Conservation (phyloP, 169 alveolate species). For the Plasmodium vivax region DNA sequence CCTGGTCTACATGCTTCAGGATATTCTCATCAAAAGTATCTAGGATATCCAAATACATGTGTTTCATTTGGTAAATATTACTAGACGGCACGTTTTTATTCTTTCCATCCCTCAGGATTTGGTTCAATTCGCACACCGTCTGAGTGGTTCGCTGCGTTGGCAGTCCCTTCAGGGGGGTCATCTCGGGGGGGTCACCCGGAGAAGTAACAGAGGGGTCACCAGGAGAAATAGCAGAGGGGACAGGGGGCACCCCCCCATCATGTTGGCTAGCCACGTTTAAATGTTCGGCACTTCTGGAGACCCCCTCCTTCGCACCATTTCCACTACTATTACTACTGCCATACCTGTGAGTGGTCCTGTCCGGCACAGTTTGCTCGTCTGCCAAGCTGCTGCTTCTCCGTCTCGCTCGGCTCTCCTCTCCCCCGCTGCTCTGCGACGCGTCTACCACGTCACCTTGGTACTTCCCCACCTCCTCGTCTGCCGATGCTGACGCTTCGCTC, state of each 20-base stretch:
- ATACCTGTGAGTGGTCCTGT: not conserved
- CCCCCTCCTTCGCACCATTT: not conserved
- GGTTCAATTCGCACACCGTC: constrained; percentile 39
- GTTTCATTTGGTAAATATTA: constrained; percentile 56
- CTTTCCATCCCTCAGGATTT: not conserved
- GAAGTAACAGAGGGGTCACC: too few relatives aligned
- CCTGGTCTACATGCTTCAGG: constrained; percentile 14
- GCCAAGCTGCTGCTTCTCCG: not conserved
- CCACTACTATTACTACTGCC: too few relatives aligned
- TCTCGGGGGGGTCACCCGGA: too few relatives aligned
- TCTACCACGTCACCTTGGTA: not conserved
- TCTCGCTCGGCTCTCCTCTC: not conserved
- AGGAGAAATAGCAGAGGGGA: too few relatives aligned
- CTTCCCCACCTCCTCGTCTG: not conserved
- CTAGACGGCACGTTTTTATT: not conserved
- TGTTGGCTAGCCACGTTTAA: not conserved
- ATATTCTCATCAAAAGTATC: constrained; percentile 63
- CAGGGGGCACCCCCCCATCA: not conserved
- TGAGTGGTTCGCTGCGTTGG: not conserved
- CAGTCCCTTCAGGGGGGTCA: not conserved
- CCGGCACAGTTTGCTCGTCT: not conserved
- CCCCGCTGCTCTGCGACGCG: too few relatives aligned
- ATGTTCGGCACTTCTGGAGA: not conserved
- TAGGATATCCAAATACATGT: constrained; percentile 51
- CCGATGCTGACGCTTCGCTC: not conserved